These are phyloP conservation scores for Phaeosphaeriaceae sp. DNA, from an alignment of 2,329 filamentous ascomycete species.

Conservation along the genomic window DNA sequence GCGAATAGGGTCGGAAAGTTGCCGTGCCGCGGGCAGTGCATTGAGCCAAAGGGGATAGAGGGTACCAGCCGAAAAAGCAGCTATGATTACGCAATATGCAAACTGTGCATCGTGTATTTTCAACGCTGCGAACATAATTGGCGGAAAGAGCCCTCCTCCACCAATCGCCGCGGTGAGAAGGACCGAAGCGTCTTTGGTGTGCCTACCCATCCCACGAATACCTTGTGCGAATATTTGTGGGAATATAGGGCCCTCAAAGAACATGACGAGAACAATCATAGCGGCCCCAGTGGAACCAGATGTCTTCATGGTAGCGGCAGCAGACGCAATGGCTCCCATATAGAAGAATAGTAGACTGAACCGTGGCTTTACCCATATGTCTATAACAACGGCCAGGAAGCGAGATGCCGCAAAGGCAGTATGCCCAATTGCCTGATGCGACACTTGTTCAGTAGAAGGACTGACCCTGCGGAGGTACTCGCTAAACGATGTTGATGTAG, in stretches of 20 bases:
- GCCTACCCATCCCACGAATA: constrained; percentile 63
- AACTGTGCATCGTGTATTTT: constrained; percentile 51
- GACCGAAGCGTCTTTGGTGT: constrained; percentile 64
- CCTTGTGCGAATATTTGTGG: constrained; percentile 64
- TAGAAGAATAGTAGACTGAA: constrained; percentile 63
- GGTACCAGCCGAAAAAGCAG: constrained; percentile 57
- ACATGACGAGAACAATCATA: constrained; percentile 60
- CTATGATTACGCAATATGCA: constrained; percentile 61
- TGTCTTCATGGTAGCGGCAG: constrained; percentile 58
- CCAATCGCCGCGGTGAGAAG: constrained; percentile 61
- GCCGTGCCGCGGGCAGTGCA: constrained; percentile 53
- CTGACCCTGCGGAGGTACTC: constrained; percentile 52
- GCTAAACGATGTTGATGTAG: constrained; percentile 57
- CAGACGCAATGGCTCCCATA: constrained; percentile 59
- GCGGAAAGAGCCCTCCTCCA: constrained; percentile 63
- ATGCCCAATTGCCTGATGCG: constrained; percentile 62
- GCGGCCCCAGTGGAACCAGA: constrained; percentile 51
- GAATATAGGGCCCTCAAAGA: constrained; percentile 67
- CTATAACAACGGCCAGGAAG: constrained; percentile 61
- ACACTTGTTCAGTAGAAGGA: constrained; percentile 44
- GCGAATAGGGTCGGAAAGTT: constrained; percentile 58
- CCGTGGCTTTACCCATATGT: constrained; percentile 63
- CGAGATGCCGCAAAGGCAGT: constrained; percentile 64
- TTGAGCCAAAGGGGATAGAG: constrained; percentile 64
- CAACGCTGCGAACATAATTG: constrained; percentile 58